Conservation (phyloP, 2,329 filamentous ascomycete species). For the Pseudocercospora crystallina region DNA sequence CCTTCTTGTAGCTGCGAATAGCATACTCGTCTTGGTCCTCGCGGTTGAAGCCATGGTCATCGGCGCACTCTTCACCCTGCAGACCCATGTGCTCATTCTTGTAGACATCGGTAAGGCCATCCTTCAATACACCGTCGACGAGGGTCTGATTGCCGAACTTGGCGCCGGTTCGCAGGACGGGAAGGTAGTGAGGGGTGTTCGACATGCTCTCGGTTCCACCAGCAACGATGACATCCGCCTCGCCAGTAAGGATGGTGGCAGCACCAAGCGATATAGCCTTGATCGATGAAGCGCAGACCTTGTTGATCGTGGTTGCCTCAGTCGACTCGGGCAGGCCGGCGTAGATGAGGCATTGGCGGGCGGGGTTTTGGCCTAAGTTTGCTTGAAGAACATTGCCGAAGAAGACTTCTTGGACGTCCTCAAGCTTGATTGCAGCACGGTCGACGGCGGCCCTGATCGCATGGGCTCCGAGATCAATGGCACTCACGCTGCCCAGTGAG, state of each 20-base stretch:
- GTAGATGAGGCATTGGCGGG: slow-evolving; percentile 86
- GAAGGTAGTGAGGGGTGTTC: slow-evolving; percentile 93
- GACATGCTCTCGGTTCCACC: slow-evolving; percentile 98
- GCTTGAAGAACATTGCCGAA: slow-evolving; percentile 98
- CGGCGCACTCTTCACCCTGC: slow-evolving; percentile 84
- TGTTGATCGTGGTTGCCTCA: slow-evolving; percentile 93
- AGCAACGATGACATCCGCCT: slow-evolving; percentile 87
- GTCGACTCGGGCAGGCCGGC: slow-evolving; percentile 79
- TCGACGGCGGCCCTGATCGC: slow-evolving; percentile 83
- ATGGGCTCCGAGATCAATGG: slow-evolving; percentile 81
- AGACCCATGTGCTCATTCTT: slow-evolving; percentile 97
- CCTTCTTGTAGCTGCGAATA: slow-evolving; percentile 91
- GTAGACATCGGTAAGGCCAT: slow-evolving; percentile 92
- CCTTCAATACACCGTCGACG: slow-evolving; percentile 88
- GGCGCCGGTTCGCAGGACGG: slow-evolving; percentile 77
- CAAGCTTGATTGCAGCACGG: slow-evolving; percentile 81
- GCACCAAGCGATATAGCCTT: slow-evolving; percentile 94
- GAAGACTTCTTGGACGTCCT: slow-evolving; percentile 93
- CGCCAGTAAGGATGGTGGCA: slow-evolving; percentile 96
- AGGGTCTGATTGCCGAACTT: slow-evolving; percentile 93
- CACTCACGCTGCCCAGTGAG: slow-evolving; percentile 82
- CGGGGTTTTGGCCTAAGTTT: slow-evolving; percentile 93
- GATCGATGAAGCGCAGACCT: slow-evolving; percentile 93
- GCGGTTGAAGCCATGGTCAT: slow-evolving; percentile 76
- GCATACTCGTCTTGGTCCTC: slow-evolving; percentile 94